phyloP scores from a whole-genome alignment of 2,329 filamentous ascomycete genomes.

The Botrytis tulipae region DNA sequence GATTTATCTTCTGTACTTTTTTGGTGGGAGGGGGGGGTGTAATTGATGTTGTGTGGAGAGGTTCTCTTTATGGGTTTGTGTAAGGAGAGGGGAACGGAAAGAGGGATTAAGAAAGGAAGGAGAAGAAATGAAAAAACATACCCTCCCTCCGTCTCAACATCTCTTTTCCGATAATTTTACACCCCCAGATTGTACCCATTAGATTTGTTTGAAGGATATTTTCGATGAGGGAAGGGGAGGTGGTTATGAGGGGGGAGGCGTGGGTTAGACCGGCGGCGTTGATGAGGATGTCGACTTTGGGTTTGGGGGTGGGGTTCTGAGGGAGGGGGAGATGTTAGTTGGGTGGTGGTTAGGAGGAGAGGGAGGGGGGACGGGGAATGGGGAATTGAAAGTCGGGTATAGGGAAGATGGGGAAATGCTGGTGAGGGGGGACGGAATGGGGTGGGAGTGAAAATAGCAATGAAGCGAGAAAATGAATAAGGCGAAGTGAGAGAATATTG shows the following conservation, averaged over 20 bases:
- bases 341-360: no score
- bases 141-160: conserved; percentile 46
- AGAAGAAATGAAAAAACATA: no score
- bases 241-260: conserved; percentile 59
- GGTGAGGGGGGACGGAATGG: neutral
- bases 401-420: neutral
- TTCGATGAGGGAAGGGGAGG: conserved; percentile 50
- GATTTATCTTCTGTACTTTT: neutral
- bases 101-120: no score
- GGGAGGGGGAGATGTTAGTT: neutral
- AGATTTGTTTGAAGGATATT: conserved; percentile 69
- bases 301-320: neutral
- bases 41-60: no score
- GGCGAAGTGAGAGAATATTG: no score
- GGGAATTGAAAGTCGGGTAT: no score
- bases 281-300: conserved; percentile 59
- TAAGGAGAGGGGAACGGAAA: no score
- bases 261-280: conserved; percentile 78
- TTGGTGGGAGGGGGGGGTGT: no score
- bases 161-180: conserved; percentile 49
- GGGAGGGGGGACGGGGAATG: no score
- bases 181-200: conserved; percentile 60
- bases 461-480: neutral
- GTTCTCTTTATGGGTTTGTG: no score
- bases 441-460: neutral